These are phyloP conservation scores for Suhomyces prunicola DNA, from an alignment of 805 yeast genomes.

Conservation along the genomic window DNA sequence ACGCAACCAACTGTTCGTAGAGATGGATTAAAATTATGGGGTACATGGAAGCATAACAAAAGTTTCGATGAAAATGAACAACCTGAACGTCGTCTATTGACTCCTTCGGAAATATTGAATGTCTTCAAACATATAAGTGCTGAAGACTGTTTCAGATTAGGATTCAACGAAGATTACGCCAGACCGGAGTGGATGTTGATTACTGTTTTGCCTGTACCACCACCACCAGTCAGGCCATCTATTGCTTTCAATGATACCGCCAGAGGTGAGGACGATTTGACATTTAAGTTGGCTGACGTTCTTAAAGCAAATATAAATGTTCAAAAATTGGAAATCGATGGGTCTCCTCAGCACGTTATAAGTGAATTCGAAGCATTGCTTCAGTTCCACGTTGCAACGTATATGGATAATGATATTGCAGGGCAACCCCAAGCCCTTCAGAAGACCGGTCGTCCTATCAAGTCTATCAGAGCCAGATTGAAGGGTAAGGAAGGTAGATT, in stretches of 20 bases:
- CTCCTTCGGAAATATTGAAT: conserved; percentile 84
- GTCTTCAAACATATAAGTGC: conserved; percentile 88
- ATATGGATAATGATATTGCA: conserved; percentile 99
- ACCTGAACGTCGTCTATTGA: conserved; percentile 85
- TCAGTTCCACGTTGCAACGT: conserved; percentile 98
- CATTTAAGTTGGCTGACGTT: conserved; percentile 95
- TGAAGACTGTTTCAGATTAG: conserved; percentile 77
- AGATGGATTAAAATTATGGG: conserved; percentile 94
- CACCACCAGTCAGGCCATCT: conserved; percentile 98
- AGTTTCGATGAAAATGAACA: conserved; percentile 79
- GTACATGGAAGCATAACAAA: conserved; percentile 95
- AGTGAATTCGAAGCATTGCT: conserved; percentile 92
- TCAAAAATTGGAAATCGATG: conserved; percentile 96
- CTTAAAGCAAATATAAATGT: conserved; percentile 95
- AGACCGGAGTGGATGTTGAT: conserved; percentile 98
- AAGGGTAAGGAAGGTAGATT: conserved; percentile 99
- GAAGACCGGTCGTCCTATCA: conserved; percentile 97
- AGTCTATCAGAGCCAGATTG: conserved; percentile 97
- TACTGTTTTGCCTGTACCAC: conserved; percentile 98
- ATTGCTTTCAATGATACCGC: conserved; percentile 98
- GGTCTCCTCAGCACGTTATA: conserved; percentile 97
- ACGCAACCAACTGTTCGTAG: conserved; percentile 93
- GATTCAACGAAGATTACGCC: conserved; percentile 93
- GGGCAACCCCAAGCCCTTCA: conserved; percentile 99
- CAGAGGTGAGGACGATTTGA: conserved; percentile 98